Evolutionary conservation across 176 grass and related monocot genomes (phyloP).

Genomic region (Poa pratensis): DNA sequence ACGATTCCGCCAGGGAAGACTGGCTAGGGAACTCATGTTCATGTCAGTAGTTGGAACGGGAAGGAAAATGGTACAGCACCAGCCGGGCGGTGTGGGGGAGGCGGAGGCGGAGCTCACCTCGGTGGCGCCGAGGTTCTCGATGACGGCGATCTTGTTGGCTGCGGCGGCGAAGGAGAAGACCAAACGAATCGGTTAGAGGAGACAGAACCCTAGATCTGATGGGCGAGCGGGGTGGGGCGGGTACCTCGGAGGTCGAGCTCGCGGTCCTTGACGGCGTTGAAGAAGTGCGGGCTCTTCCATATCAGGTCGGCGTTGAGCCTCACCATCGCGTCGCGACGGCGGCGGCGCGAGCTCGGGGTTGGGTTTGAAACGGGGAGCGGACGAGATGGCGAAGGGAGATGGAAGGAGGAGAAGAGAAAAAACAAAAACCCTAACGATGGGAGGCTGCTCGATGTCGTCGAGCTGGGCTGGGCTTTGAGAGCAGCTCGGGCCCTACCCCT

Average conservation of each 20-base stretch:
- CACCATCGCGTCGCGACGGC: conserved; percentile 54
- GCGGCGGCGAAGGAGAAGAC: neutral
- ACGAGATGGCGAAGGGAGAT: neutral
- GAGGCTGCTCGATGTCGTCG: neutral
- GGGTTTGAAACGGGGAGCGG: neutral
- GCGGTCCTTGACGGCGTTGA: conserved; percentile 93
- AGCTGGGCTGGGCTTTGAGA: too few species aligned
- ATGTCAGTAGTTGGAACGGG: neutral
- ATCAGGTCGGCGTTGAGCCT: conserved; percentile 90
- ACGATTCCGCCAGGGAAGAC: neutral
- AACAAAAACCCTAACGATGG: conserved; percentile 39
- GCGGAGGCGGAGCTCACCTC: conserved; percentile 59
- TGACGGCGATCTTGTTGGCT: conserved; percentile 96
- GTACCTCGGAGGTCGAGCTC: conserved; percentile 88
- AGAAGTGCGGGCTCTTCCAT: conserved; percentile 99
- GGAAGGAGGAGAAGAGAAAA: conserved; percentile 17
- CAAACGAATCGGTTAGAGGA: neutral
- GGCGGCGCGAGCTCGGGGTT: neutral
- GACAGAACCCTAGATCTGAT: conserved; percentile 45
- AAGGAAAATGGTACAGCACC: neutral
- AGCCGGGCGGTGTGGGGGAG: neutral
- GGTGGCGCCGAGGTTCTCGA: conserved; percentile 91
- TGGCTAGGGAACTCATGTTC: neutral
- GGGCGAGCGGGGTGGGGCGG: neutral
- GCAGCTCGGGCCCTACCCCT: too few species aligned